Evolutionary conservation across 2,329 filamentous ascomycete species (phyloP).

Genomic region (Rutstroemia sydowiana): DNA sequence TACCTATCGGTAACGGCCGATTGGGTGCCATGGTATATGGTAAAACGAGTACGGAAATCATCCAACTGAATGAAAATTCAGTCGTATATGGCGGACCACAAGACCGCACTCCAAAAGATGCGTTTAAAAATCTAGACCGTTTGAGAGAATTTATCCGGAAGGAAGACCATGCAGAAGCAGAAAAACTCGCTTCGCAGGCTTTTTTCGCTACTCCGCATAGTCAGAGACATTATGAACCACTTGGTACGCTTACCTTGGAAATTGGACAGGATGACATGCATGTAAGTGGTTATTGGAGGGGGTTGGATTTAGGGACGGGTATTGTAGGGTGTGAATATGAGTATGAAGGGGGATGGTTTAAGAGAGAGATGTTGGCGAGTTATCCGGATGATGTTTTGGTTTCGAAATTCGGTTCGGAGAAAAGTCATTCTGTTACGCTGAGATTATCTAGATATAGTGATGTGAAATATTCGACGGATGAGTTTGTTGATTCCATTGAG

Average conservation of each 20-base stretch:
- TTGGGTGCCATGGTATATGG: constrained; percentile 39
- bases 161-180: constrained; percentile 35
- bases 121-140: constrained; percentile 32
- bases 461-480: constrained; percentile 35
- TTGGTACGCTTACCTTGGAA: constrained; percentile 34
- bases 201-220: constrained; percentile 40
- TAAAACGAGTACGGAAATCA: constrained; percentile 35
- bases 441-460: constrained; percentile 35
- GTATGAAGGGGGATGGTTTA: constrained; percentile 26
- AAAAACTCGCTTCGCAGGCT: constrained; percentile 33
- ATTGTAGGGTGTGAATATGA: constrained; percentile 32
- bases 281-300: constrained; percentile 16
- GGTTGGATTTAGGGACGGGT: constrained; percentile 33
- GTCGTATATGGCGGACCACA: constrained; percentile 40
- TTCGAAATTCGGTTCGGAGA: constrained; percentile 22
- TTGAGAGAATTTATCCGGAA: constrained; percentile 36
- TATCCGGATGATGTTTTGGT: constrained; percentile 35
- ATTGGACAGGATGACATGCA: constrained; percentile 30
- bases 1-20: constrained; percentile 44
- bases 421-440: constrained; percentile 18
- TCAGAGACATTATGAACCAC: constrained; percentile 41
- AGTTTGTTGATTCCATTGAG: constrained; percentile 34
- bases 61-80: constrained; percentile 42
- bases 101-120: constrained; percentile 35
- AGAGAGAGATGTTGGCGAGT: constrained; percentile 34